Percentiles rank a stretch among this genome's conserved stretches.
Evolutionary conservation across 257 asterid genomes (phyloP).

Genomic region (Solanum stenotomum): DNA sequence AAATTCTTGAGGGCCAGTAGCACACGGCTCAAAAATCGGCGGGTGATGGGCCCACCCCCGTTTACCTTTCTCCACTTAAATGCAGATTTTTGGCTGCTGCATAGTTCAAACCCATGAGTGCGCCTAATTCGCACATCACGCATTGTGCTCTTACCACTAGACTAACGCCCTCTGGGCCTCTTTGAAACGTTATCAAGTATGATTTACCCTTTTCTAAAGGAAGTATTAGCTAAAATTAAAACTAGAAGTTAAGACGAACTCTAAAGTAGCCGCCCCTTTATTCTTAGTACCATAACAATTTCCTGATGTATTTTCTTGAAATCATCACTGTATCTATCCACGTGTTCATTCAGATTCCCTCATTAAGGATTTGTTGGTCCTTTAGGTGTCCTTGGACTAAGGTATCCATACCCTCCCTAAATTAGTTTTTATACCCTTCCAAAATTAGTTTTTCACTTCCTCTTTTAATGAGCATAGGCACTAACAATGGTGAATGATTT

Average conservation of each 20-base stretch:
- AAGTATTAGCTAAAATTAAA: not conserved
- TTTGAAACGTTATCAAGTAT: not conserved
- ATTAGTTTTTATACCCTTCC: not conserved
- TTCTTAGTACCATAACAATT: not conserved
- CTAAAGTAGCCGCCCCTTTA: not conserved
- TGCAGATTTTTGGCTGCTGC: not conserved
- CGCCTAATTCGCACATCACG: not conserved
- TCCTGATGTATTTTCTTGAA: not conserved
- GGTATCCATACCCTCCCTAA: not conserved
- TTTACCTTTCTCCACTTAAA: not conserved
- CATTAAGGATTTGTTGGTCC: not conserved
- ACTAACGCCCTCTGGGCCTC: not conserved
- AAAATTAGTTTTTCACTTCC: not conserved
- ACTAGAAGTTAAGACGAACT: not conserved
- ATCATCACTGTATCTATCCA: not conserved
- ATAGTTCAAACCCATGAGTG: not conserved
- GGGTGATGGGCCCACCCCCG: not conserved
- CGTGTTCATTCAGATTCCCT: not conserved
- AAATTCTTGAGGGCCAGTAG: not conserved
- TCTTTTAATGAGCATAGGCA: not conserved
- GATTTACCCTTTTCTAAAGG: not conserved
- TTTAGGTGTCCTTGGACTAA: not conserved
- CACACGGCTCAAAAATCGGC: not conserved
- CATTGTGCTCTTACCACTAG: not conserved
- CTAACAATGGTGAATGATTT: not conserved